Conservation (phyloP, 73 alveolate species). For the Blepharisma stoltei region DNA sequence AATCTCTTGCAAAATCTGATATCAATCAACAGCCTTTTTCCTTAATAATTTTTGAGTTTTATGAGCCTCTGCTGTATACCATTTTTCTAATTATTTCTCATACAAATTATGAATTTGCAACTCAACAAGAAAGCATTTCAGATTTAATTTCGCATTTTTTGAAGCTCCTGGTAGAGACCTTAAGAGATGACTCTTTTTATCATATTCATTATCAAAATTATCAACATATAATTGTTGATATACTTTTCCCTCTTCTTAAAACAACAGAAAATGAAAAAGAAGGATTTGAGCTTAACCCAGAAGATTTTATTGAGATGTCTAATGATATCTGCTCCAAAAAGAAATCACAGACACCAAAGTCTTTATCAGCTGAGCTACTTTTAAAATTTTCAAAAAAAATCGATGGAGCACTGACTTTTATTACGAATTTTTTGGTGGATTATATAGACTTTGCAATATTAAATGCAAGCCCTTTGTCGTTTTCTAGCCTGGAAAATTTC, state of each 20-base stretch:
- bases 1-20: too few species aligned
- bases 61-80: too few species aligned
- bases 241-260: constrained; percentile 45
- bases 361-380: constrained; percentile 57
- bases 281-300: constrained; percentile 43
- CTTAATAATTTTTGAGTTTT: too few species aligned
- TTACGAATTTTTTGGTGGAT: constrained; percentile 38
- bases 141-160: too few species aligned
- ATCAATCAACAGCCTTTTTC: too few species aligned
- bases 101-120: too few species aligned
- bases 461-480: too few species aligned
- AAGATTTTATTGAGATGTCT: constrained; percentile 54
- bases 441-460: constrained; percentile 27
- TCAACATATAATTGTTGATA: constrained; percentile 39
- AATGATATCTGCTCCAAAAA: constrained; percentile 63
- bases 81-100: too few species aligned
- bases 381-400: constrained; percentile 55
- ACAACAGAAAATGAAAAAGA: constrained; percentile 45
- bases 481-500: too few species aligned
- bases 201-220: background rate
- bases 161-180: too few species aligned
- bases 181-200: too few species aligned
- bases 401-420: constrained; percentile 50
- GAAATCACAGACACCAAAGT: constrained; percentile 38
- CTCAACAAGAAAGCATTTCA: too few species aligned